Percentiles rank a stretch among this genome's conserved stretches.
Evolutionary conservation across 306 rosid species (phyloP).

Genomic region (Sophora flavescens): DNA sequence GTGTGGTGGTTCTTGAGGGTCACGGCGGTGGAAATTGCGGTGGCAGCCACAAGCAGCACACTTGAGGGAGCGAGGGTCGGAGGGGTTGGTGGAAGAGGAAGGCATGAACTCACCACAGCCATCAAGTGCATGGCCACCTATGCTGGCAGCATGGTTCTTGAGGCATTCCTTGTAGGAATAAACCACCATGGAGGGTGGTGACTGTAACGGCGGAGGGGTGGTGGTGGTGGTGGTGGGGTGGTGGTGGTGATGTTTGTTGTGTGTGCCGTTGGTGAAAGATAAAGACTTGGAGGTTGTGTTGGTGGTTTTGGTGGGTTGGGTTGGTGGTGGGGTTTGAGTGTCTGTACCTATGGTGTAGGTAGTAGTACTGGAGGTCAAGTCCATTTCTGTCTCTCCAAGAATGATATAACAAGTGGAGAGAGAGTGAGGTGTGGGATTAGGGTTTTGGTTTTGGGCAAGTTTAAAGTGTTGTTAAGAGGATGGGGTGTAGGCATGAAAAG

Average conservation of each 20-base stretch:
- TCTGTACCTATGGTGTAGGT: constrained; percentile 48
- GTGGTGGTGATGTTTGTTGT: constrained; percentile 56
- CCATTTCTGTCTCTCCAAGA: constrained; percentile 56
- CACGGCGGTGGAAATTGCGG: constrained; percentile 97
- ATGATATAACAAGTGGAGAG: constrained; percentile 31
- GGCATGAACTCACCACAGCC: constrained; percentile 96
- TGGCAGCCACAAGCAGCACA: constrained; percentile 97
- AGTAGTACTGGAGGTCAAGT: constrained; percentile 42
- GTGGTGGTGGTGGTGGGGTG: constrained; percentile 8
- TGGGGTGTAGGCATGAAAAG: constrained; percentile 36
- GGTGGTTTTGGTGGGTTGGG: constrained; percentile 40
- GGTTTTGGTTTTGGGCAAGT: constrained; percentile 59
- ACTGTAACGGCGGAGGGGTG: background rate
- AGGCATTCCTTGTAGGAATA: constrained; percentile 77
- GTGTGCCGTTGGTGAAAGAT: constrained; percentile 64
- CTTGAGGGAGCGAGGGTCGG: constrained; percentile 78
- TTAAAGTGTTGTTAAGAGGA: constrained; percentile 28
- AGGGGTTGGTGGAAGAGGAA: constrained; percentile 49
- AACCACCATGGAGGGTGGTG: constrained; percentile 32
- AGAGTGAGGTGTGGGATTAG: constrained; percentile 44
- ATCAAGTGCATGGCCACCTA: constrained; percentile 89
- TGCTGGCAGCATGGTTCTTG: constrained; percentile 84
- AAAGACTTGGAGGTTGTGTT: constrained; percentile 45
- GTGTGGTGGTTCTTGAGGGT: constrained; percentile 43
- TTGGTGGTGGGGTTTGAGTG: constrained; percentile 57